Conservation (phyloP, 306 rosid species). For the Quercus wislizeni region DNA sequence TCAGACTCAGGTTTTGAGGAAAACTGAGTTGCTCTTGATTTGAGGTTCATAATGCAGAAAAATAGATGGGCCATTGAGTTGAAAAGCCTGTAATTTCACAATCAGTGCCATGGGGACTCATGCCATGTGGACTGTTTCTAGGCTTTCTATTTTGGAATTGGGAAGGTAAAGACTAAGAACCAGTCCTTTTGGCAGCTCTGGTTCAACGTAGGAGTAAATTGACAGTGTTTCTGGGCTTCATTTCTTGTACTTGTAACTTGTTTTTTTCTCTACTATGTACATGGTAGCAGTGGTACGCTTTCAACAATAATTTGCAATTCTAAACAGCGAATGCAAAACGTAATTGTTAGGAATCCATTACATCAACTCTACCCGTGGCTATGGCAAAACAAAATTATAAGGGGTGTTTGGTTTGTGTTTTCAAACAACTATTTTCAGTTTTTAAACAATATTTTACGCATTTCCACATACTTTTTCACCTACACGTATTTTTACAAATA, state of each 20-base stretch:
- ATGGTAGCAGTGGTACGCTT: neutral
- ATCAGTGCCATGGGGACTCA: constrained; percentile 21
- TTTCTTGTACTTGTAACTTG: neutral
- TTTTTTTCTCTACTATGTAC: neutral
- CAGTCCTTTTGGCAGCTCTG: neutral
- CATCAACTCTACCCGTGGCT: no score
- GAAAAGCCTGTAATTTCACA: neutral
- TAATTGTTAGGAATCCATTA: no score
- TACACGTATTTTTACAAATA: no score
- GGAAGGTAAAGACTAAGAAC: neutral
- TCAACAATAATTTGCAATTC: neutral
- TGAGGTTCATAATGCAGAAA: constrained; percentile 13
- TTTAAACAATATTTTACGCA: no score
- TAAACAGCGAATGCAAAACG: neutral
- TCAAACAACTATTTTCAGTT: no score
- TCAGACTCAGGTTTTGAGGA: neutral
- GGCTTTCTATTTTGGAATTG: constrained; percentile 5
- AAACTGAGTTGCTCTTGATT: constrained; percentile 17
- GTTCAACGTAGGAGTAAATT: neutral
- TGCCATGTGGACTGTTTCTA: constrained; percentile 1
- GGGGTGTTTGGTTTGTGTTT: no score
- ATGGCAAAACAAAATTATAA: neutral
- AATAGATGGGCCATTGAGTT: constrained; percentile 34
- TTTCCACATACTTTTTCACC: no score
- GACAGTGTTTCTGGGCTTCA: constrained; percentile 8